Evolutionary conservation across 371 early-diverging fungal genomes (phyloP), one percentile per base, ranked within the genome.

Genomic region (Chytridium lagenaria): DNA sequence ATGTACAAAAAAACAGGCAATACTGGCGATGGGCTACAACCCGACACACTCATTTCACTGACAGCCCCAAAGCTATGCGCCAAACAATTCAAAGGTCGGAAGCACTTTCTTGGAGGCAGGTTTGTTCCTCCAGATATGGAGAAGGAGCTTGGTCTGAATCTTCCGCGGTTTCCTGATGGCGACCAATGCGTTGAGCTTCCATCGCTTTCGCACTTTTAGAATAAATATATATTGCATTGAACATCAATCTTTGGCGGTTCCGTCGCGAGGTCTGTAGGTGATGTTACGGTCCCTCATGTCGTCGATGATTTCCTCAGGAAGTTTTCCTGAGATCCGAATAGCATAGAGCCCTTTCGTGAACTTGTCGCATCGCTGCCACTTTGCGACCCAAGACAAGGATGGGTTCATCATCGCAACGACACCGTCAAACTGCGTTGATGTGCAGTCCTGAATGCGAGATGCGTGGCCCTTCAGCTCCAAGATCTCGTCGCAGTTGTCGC

Each of bases 401-500:
- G 95, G 96, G 71, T 91, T 86, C 88, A 94, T 91, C 76, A 92
- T 79, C 1, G 94, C 94, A 71, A 94, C 90, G 33, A 91, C 80
- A 19, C 98, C 98, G 72, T 94, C 94, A 78, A 94, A 97, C 51
- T 90, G 91, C 26, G 89, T 83, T 67, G 91, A 91, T 31, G 98
- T 98, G 84, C 96, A 95, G 33, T 44, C 61, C 36, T 61, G 61
- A 34, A 78, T 33, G 76, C 69, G 28, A 57, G 63, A 67, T 68
- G 79, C 81, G 57, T 79, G 83, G 33, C 91, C 91, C 77, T 90
- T 86, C 89, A 95, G 86, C 39, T 86, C 84, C 69, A 97, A 81
- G 15, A 95, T 82, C 22, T 91, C 89, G 75, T 95, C 95, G 83
- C 97, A 96, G 79, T 98, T 96, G 61, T 95, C 95, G 83, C 98